phyloP scores from a whole-genome alignment of 805 yeast species.

The Debaryomyces prosopidis region DNA sequence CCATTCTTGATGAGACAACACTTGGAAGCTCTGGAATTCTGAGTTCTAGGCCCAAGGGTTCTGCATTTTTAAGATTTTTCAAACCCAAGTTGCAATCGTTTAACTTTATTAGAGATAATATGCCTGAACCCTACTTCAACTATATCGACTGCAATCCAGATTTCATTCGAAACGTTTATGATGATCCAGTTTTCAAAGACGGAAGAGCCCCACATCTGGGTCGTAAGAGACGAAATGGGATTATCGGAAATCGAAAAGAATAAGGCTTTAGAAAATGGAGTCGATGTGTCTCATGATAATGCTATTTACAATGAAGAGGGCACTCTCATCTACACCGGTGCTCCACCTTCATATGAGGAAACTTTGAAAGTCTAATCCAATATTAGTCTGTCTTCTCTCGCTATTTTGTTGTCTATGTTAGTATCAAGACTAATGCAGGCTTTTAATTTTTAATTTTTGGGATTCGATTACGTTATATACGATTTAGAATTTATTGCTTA shows the following conservation, averaged over 20 bases:
- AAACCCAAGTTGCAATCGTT: conserved; percentile 51
- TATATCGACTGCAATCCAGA: conserved; percentile 43
- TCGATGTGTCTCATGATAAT: conserved; percentile 56
- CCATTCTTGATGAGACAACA: conserved; percentile 4
- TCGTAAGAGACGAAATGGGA: conserved; percentile 68
- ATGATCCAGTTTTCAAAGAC: conserved; percentile 58
- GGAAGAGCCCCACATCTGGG: conserved; percentile 68
- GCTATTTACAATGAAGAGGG: conserved; percentile 63
- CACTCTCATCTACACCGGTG: conserved; percentile 51
- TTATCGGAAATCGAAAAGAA: conserved; percentile 59
- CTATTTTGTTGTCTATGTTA: too few species aligned
- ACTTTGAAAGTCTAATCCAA: conserved; percentile 29
- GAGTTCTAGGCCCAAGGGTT: conserved; percentile 19
- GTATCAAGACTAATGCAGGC: too few species aligned
- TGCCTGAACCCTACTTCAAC: conserved; percentile 45
- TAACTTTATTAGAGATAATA: conserved; percentile 39
- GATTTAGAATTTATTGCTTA: too few species aligned
- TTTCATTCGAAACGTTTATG: conserved; percentile 45
- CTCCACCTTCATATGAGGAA: conserved; percentile 71
- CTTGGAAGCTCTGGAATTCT: conserved; percentile 1
- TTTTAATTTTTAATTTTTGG: too few species aligned
- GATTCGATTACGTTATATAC: too few species aligned
- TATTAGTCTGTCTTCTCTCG: too few species aligned
- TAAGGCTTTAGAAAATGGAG: conserved; percentile 53
- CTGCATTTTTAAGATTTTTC: conserved; percentile 42